phyloP scores from a whole-genome alignment of 2,329 filamentous ascomycete species.

The Epichloe sp. region DNA sequence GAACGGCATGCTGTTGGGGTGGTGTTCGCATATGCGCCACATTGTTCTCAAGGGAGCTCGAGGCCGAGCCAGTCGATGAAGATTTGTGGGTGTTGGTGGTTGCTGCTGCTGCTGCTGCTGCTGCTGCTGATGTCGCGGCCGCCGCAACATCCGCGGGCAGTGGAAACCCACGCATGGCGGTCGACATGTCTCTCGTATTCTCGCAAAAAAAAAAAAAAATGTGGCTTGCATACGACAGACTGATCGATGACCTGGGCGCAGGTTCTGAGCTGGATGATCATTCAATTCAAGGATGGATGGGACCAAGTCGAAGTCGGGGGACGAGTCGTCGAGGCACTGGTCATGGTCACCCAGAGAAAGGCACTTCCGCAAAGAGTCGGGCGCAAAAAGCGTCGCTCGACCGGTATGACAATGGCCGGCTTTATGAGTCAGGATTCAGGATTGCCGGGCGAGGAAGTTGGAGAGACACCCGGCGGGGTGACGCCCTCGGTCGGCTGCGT shows the following conservation, averaged over 20 bases:
- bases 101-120: conserved; percentile 2
- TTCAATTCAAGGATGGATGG: background rate
- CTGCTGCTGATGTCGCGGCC: conserved; percentile 1
- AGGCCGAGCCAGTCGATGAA: conserved; percentile 1
- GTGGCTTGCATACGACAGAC: background rate
- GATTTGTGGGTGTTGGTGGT: background rate
- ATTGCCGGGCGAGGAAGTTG: background rate
- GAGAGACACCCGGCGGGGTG: background rate
- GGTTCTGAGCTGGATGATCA: background rate
- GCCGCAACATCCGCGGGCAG: conserved; percentile 1
- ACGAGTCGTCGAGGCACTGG: background rate
- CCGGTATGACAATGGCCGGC: background rate
- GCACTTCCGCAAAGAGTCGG: background rate
- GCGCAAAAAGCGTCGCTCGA: background rate
- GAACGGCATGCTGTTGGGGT: conserved; percentile 7
- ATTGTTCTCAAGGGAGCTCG: conserved; percentile 5
- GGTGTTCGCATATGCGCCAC: conserved; percentile 4
- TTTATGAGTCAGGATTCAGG: background rate
- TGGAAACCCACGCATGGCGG: conserved; percentile 8
- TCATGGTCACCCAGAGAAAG: conserved; percentile 6
- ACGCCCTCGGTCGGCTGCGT: background rate
- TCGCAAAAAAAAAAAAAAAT: background rate
- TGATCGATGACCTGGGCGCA: background rate
- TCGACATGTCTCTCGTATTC: conserved; percentile 1
- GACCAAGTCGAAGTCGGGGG: background rate